Percentiles rank a stretch among this genome's conserved stretches.
Evolutionary conservation across 768 basidiomycete genomes (phyloP).

Genomic region (Termitomyces sp.): DNA sequence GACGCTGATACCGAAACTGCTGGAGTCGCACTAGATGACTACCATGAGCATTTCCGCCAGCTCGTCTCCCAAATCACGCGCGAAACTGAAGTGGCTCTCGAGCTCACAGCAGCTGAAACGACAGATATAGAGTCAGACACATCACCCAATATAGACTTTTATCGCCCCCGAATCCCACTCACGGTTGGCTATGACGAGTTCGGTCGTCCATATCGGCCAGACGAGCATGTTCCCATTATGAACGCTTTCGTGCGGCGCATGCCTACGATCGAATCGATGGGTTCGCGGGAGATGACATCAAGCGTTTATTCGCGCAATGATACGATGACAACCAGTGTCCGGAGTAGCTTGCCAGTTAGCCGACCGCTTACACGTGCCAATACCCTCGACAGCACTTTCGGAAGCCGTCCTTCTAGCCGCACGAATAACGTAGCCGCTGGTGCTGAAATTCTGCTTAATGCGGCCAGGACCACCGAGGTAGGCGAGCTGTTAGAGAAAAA

Average conservation of each 20-base stretch:
- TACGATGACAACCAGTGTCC: conserved; percentile 20
- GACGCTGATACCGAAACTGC: conserved; percentile 13
- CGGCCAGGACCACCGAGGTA: conserved; percentile 27
- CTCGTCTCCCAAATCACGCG: conserved; percentile 49
- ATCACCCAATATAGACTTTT: not conserved
- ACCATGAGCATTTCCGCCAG: conserved; percentile 50
- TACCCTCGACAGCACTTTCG: conserved; percentile 28
- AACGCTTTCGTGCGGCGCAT: conserved; percentile 68
- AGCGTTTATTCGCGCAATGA: conserved; percentile 22
- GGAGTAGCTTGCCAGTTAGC: conserved; percentile 26
- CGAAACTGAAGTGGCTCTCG: conserved; percentile 51
- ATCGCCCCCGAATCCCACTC: conserved; percentile 19
- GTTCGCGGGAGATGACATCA: conserved; percentile 55
- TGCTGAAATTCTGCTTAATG: conserved; percentile 28
- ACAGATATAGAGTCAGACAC: conserved; percentile 23
- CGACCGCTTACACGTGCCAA: conserved; percentile 41
- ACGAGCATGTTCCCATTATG: conserved; percentile 57
- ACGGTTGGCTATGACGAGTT: conserved; percentile 47
- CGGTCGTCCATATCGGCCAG: conserved; percentile 44
- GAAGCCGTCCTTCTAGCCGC: conserved; percentile 36
- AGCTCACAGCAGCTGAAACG: conserved; percentile 32
- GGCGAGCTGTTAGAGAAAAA: conserved; percentile 32
- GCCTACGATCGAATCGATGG: conserved; percentile 80
- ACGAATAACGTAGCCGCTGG: conserved; percentile 32
- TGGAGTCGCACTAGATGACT: conserved; percentile 39